A percentile compares a stretch with the other conserved stretches of the same genome.
phyloP scores from a whole-genome alignment of 2,329 filamentous ascomycete species.

The Neofusicoccum umdonicola region DNA sequence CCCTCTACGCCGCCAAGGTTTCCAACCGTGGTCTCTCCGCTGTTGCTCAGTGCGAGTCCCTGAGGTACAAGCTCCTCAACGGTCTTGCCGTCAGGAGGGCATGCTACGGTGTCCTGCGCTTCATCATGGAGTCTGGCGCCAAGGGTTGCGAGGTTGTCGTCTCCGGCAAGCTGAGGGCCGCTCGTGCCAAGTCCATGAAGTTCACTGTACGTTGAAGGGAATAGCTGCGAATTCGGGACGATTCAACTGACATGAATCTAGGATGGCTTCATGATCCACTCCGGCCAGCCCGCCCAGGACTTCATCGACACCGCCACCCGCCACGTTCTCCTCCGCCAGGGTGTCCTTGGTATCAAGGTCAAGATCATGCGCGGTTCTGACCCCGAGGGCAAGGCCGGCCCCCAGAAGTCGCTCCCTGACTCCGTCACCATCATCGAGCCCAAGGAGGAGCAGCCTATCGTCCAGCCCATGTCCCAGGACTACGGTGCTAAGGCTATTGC shows the following conservation, averaged over 20 bases:
- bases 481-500: conserved; percentile 89
- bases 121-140: conserved; percentile 99
- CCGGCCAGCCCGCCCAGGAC: conserved; percentile 97
- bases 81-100: conserved; percentile 97
- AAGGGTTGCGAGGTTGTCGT: conserved; percentile 99
- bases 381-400: conserved; percentile 97
- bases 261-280: conserved; percentile 99
- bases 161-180: conserved; percentile 97
- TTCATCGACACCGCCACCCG: conserved; percentile 99
- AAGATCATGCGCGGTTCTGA: conserved; percentile 99
- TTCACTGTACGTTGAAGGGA: conserved; percentile 73
- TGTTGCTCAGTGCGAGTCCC: conserved; percentile 99
- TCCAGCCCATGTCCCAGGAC: conserved; percentile 96
- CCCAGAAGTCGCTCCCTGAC: conserved; percentile 95
- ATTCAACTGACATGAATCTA: conserved; percentile 31
- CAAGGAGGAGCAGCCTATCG: conserved; percentile 96
- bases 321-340: conserved; percentile 99
- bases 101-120: conserved; percentile 99
- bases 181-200: conserved; percentile 99
- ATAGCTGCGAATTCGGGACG: not conserved
- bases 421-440: conserved; percentile 99
- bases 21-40: conserved; percentile 99
- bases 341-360: conserved; percentile 99
- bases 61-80: conserved; percentile 99
- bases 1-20: conserved; percentile 99